phyloP scores from a whole-genome alignment of 805 yeast species.

The Wickerhamiella lipophila region DNA sequence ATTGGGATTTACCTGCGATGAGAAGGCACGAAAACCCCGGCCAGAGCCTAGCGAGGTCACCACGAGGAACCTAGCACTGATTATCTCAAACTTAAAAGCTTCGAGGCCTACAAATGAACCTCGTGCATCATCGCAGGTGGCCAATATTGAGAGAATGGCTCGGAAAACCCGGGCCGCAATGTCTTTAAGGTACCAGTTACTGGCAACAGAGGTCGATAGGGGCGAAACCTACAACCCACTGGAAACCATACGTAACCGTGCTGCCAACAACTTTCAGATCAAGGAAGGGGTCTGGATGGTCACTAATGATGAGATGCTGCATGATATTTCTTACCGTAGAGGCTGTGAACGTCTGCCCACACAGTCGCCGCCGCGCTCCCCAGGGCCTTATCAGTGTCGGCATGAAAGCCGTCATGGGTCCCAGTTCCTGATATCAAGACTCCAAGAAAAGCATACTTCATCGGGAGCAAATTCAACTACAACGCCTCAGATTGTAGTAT shows the following conservation, averaged over 20 bases:
- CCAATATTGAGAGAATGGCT: background rate
- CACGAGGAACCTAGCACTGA: conserved; percentile 7
- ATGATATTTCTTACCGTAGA: conserved; percentile 18
- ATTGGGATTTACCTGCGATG: background rate
- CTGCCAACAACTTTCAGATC: conserved; percentile 17
- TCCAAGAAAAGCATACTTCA: conserved; percentile 7
- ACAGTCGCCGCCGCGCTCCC: background rate
- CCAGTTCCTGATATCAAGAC: conserved; percentile 5
- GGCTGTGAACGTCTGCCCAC: background rate
- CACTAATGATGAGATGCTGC: conserved; percentile 21
- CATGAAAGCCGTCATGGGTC: conserved; percentile 15
- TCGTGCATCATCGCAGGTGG: background rate
- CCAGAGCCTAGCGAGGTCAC: conserved; percentile 2
- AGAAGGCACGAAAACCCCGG: background rate
- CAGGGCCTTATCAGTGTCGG: conserved; percentile 13
- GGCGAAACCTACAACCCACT: conserved; percentile 53
- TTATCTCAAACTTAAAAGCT: conserved; percentile 6
- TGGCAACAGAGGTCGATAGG: background rate
- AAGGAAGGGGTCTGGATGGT: conserved; percentile 19
- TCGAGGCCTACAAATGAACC: conserved; percentile 1
- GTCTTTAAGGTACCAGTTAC: conserved; percentile 6
- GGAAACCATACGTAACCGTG: conserved; percentile 66
- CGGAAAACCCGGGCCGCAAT: conserved; percentile 7
- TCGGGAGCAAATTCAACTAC: background rate
- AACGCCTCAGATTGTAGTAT: background rate